Base-by-base conservation (phyloP, 2,329 filamentous ascomycete species). In the Aspergillus sp. region DNA sequence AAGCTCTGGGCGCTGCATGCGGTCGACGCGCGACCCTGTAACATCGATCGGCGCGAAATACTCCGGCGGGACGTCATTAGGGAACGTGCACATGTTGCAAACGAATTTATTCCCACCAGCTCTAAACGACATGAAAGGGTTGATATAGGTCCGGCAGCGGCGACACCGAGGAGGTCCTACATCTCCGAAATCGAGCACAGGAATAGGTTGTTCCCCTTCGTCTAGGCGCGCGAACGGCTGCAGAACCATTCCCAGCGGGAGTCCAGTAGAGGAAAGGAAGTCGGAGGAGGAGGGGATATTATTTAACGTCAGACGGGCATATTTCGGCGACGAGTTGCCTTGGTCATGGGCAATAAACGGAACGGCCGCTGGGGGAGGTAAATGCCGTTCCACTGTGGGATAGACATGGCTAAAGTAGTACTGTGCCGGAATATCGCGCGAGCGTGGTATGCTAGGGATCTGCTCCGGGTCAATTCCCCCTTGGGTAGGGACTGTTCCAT, bases 121-220 rank as follows among this genome's bases (percentile, higher is more conserved):
- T 58, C 90, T 86, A 82, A 99, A 99, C 71, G 93, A 90, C 95
- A 99, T 98, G 73, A 99, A 99, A 2, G 95, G 95, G 71, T 99
- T 99, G 78, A 99, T 96, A 77, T 99, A 99, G 14, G 93, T 90
- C 71, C 95, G 85, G 79, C 95, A 99, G 77, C 95, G 84, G 68
- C 91, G 86, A 76, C 95, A 99, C 73, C 95, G 86, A 21, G 95
- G 95, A 41, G 95, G 95, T 0, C 95, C 95, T 40, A 80, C 79
- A 43, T 97, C 92, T 49, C 95, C 95, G 81, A 98, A 99, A 76
- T 99, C 95, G 23, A 99, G 82, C 4, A 99, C 89, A 0, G 95
- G 95, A 55, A 99, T 88, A 1, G 91, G 86, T 49, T 89, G 82
- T 76, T 99, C 95, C 52, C 95, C 93, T 23, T 90, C 82, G 70